Evolutionary conservation across 2,329 filamentous ascomycete species (phyloP).

Genomic region (Sporothrix pseudoabietina): DNA sequence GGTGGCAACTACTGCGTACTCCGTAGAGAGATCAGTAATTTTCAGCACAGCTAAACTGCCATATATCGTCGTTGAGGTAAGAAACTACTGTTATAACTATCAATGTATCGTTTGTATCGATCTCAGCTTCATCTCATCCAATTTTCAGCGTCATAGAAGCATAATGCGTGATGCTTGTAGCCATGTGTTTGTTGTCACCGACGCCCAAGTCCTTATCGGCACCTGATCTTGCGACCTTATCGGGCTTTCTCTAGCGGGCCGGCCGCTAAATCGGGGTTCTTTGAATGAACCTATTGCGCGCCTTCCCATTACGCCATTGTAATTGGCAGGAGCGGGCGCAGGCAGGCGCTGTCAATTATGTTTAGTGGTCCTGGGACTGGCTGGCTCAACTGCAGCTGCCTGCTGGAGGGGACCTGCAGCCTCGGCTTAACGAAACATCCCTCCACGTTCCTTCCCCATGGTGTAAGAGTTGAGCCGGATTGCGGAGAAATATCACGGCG

Average conservation of each 20-base stretch:
- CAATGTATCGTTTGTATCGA: neutral
- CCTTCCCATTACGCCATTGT: slow-evolving; percentile 21
- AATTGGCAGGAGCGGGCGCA: neutral
- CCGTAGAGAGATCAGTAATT: neutral
- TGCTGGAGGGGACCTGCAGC: slow-evolving; percentile 17
- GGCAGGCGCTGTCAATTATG: neutral
- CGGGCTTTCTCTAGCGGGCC: slow-evolving; percentile 19
- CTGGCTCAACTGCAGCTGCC: neutral
- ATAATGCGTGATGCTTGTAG: too few species aligned
- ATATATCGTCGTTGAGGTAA: neutral
- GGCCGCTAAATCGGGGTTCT: slow-evolving; percentile 3
- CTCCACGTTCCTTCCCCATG: neutral
- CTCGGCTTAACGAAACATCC: slow-evolving; percentile 14
- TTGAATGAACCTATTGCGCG: neutral
- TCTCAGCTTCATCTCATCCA: neutral
- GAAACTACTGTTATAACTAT: too few species aligned
- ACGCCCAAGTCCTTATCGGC: slow-evolving; percentile 32
- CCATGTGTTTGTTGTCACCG: neutral
- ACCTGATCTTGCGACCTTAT: slow-evolving; percentile 34
- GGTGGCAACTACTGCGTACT: neutral
- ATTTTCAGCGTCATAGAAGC: neutral
- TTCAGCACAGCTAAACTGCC: neutral
- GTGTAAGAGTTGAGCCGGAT: slow-evolving; percentile 21
- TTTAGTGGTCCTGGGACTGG: neutral
- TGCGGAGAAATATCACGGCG: slow-evolving; percentile 19